These are phyloP conservation scores for Pseudocercospora vitis DNA, from an alignment of 2,329 filamentous ascomycete species.

Conservation along the genomic window DNA sequence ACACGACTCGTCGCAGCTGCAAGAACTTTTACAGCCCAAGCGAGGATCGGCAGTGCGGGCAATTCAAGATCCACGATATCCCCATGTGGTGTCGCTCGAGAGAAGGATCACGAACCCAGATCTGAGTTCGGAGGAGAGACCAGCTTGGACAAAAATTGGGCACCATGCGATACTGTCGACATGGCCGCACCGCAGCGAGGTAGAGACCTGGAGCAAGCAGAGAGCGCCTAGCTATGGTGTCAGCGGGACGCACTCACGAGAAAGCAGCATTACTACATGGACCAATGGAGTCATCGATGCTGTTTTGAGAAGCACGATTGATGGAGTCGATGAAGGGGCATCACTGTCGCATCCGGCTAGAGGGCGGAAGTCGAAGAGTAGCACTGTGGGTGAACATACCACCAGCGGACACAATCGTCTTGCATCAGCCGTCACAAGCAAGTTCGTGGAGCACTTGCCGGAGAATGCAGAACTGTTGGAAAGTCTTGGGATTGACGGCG, in stretches of 20 bases:
- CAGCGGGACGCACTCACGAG: background rate
- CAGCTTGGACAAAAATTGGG: constrained; percentile 10
- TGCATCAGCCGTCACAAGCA: constrained; percentile 4
- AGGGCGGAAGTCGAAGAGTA: background rate
- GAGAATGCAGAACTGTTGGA: constrained; percentile 15
- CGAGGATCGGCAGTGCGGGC: background rate
- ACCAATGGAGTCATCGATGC: constrained; percentile 14
- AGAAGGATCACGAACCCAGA: background rate
- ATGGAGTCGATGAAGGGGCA: background rate
- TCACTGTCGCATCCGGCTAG: background rate
- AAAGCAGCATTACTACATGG: constrained; percentile 6
- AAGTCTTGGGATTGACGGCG: constrained; percentile 4
- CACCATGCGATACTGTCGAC: constrained; percentile 10
- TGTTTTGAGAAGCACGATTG: constrained; percentile 7
- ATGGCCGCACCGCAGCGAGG: constrained; percentile 1
- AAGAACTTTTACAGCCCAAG: constrained; percentile 1
- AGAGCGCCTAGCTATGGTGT: background rate
- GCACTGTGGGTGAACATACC: no score
- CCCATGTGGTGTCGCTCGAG: background rate
- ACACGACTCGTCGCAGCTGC: background rate
- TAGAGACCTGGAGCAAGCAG: background rate
- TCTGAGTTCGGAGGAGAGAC: background rate
- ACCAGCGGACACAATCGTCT: no score
- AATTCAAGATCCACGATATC: background rate
- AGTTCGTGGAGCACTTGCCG: constrained; percentile 15